Percentiles rank a stretch among this genome's conserved stretches.
These are phyloP conservation scores for Tolypocladium endophyticum DNA, from an alignment of 2,329 filamentous ascomycete species.

Conservation along the genomic window DNA sequence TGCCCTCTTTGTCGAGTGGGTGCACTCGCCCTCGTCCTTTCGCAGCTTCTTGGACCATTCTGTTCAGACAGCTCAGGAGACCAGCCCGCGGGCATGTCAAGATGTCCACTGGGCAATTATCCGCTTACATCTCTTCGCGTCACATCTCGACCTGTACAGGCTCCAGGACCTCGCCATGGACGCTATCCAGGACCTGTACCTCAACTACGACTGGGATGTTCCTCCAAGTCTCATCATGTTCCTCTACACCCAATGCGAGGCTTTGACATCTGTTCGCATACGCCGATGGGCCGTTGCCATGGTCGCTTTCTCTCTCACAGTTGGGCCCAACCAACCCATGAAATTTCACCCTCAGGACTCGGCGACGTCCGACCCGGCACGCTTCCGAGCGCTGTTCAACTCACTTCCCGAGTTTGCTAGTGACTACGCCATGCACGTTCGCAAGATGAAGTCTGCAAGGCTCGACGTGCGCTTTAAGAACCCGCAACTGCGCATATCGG, in stretches of 20 bases:
- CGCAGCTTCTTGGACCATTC: slow-evolving; percentile 31
- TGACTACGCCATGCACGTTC: slow-evolving; percentile 41
- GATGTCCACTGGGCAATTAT: slow-evolving; percentile 46
- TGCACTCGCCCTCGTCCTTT: slow-evolving; percentile 34
- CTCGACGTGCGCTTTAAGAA: slow-evolving; percentile 48
- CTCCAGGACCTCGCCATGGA: slow-evolving; percentile 50
- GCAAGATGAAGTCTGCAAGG: slow-evolving; percentile 39
- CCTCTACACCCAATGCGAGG: slow-evolving; percentile 43
- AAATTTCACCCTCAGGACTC: slow-evolving; percentile 17
- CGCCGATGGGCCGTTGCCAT: slow-evolving; percentile 51
- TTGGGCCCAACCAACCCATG: slow-evolving; percentile 16
- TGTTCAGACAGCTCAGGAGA: slow-evolving; percentile 18
- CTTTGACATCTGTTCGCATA: slow-evolving; percentile 37
- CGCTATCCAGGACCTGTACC: slow-evolving; percentile 47
- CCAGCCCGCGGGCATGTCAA: slow-evolving; percentile 18
- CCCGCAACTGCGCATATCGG: slow-evolving; percentile 47
- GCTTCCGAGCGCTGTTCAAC: slow-evolving; percentile 32
- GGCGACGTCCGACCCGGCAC: slow-evolving; percentile 18
- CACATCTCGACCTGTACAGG: slow-evolving; percentile 34
- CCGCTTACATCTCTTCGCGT: slow-evolving; percentile 46
- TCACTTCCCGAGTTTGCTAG: slow-evolving; percentile 33
- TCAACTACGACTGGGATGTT: slow-evolving; percentile 48
- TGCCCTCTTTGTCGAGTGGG: slow-evolving; percentile 41
- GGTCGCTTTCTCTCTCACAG: slow-evolving; percentile 43
- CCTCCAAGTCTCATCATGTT: slow-evolving; percentile 38